These are phyloP conservation scores for Aspergillus sp. DNA, from an alignment of 2,329 filamentous ascomycete species.

Conservation along the genomic window DNA sequence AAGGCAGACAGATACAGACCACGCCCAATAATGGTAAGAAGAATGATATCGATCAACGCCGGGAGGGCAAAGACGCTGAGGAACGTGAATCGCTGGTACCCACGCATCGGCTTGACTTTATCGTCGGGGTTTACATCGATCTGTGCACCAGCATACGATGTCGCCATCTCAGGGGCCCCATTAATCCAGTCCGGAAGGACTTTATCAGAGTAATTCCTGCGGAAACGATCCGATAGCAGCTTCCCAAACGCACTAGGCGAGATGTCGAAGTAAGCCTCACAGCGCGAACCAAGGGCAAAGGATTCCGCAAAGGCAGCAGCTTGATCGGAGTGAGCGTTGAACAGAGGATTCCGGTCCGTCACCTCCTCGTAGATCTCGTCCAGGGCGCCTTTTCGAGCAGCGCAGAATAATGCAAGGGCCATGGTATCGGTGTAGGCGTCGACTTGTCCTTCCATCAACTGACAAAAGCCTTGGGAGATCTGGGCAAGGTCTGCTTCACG, in stretches of 20 bases:
- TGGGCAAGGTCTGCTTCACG: constrained; percentile 36
- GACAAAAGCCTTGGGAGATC: constrained; percentile 39
- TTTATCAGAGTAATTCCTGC: constrained; percentile 46
- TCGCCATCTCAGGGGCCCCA: constrained; percentile 50
- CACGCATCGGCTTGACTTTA: constrained; percentile 44
- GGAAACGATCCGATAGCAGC: constrained; percentile 42
- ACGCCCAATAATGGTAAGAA: constrained; percentile 59
- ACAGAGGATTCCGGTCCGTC: constrained; percentile 61
- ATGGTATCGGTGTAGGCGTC: constrained; percentile 55
- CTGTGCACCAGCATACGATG: constrained; percentile 53
- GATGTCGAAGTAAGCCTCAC: constrained; percentile 63
- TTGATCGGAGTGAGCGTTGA: constrained; percentile 62
- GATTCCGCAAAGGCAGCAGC: constrained; percentile 64
- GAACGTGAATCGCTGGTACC: constrained; percentile 55
- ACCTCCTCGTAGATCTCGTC: constrained; percentile 65
- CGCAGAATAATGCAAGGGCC: constrained; percentile 58
- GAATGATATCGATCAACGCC: constrained; percentile 60
- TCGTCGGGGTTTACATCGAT: constrained; percentile 53
- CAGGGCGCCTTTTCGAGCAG: constrained; percentile 56
- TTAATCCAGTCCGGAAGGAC: constrained; percentile 53
- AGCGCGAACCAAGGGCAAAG: constrained; percentile 63
- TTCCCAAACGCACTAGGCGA: constrained; percentile 50
- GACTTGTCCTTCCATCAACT: constrained; percentile 34
- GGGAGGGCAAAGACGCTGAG: constrained; percentile 63
- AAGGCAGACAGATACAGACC: constrained; percentile 61